Conservation (phyloP, 2,329 filamentous ascomycete genomes). For the Diplocarpon mali region DNA sequence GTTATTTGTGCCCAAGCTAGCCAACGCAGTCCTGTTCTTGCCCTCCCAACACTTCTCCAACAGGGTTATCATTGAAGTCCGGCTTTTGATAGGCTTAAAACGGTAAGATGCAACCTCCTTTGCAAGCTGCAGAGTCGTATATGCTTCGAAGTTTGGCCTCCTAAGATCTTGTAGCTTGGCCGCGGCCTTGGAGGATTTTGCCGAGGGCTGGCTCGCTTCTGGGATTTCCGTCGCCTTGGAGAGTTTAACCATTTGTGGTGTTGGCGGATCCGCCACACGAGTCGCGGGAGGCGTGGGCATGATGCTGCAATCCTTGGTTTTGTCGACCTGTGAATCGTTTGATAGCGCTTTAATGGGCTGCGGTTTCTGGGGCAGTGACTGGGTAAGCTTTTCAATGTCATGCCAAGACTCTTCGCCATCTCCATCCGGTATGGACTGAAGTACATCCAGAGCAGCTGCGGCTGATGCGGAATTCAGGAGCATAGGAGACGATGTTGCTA, state of each 20-base stretch:
- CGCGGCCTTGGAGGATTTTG: conserved; percentile 2
- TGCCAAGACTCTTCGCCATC: conserved; percentile 17
- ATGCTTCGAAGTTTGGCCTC: conserved; percentile 46
- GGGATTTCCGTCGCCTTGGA: neutral
- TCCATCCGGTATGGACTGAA: neutral
- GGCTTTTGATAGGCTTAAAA: conserved; percentile 60
- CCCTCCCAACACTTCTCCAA: conserved; percentile 62
- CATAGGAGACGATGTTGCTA: conserved; percentile 32
- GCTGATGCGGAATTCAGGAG: conserved; percentile 6
- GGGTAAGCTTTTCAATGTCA: conserved; percentile 17
- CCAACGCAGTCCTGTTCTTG: conserved; percentile 32
- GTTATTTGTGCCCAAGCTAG: conserved; percentile 19
- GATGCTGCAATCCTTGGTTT: neutral
- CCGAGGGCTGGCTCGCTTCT: conserved; percentile 2
- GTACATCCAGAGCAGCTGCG: neutral
- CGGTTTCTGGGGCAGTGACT: neutral
- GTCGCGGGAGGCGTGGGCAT: neutral
- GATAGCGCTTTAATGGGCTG: neutral
- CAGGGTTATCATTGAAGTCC: conserved; percentile 58
- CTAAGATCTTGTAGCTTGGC: neutral
- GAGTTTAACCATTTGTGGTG: neutral
- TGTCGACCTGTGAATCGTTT: neutral
- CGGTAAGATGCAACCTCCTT: conserved; percentile 53
- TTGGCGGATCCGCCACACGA: neutral
- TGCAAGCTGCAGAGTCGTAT: conserved; percentile 51